Evolutionary conservation across 2,329 filamentous ascomycete genomes (phyloP), one percentile per base, ranked within the genome.

Genomic region (Stenocarpella maydis): DNA sequence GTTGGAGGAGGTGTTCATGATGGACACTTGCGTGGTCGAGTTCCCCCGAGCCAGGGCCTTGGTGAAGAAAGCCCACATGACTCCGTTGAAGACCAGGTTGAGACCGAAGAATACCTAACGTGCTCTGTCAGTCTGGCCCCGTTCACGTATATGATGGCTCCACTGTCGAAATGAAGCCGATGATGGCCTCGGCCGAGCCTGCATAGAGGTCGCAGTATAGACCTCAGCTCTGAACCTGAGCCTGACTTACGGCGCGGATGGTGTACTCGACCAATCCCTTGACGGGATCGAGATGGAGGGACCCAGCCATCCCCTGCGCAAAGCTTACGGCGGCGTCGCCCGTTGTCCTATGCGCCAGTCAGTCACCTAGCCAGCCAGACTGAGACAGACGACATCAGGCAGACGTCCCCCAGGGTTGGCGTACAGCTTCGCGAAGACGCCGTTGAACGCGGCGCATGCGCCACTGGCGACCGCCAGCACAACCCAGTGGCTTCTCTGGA

Each of bases 51-150:
- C 89, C n/a, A 95, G 86, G 65, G 92, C 92, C 61, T 88, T 87
- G 8, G 92, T 95, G 82, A 95, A 95, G 58, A 95, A 86, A 0
- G 91, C 89, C 92, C 92, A 95, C 92, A 95, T 95, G 80, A 93
- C 83, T 65, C 88, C 91, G 76, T 94, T 94, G 80, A 94, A 94
- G 64, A 86, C 78, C 53, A 94, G 84, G 75, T 94, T 95, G 15
- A 95, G 84, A 0, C 83, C 86, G 75, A 95, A 95, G 83, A 95
- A 95, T 50, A 86, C 80, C 91, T 93, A 73, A 17, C 2, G 39
- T 41, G 14, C n/a, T 19, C 58, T 49, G 63, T 67, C 45, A 71
- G 53, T 28, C 41, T 26, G 45, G 21, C 8, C 8, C 34, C 21
- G 2, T 43, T n/a, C 9, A 17, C 3, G 21, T 15, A 3, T 26